Percentiles rank a stretch among this genome's conserved stretches.
phyloP scores from a whole-genome alignment of 768 basidiomycete species.

The Collybia mongolica region DNA sequence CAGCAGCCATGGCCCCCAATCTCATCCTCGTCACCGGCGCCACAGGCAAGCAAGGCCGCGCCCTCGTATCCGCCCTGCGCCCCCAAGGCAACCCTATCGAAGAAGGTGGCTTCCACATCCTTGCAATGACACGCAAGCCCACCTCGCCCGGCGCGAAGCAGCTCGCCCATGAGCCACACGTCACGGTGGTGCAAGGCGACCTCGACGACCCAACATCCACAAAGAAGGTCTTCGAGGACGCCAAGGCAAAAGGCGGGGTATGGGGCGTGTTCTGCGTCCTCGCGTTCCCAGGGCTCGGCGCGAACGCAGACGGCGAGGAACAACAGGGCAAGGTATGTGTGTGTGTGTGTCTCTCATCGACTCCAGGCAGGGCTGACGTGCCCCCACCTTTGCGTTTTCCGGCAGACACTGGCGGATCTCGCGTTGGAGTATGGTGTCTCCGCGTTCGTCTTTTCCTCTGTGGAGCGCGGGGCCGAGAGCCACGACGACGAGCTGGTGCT shows the following conservation, averaged over 20 bases:
- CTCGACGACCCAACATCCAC: slow-evolving; percentile 27
- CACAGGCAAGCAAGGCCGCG: slow-evolving; percentile 35
- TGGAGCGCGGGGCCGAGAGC: slow-evolving; percentile 34
- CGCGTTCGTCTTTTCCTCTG: slow-evolving; percentile 34
- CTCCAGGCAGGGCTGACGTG: background rate
- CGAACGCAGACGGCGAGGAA: slow-evolving; percentile 35
- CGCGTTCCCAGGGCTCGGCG: slow-evolving; percentile 39
- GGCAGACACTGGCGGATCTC: slow-evolving; percentile 18
- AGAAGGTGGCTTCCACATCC: slow-evolving; percentile 25
- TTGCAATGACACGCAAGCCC: slow-evolving; percentile 34
- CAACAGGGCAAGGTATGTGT: slow-evolving; percentile 34
- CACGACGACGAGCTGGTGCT: slow-evolving; percentile 26
- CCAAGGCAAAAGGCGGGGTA: slow-evolving; percentile 23
- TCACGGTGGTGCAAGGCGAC: slow-evolving; percentile 33
- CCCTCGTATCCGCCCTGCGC: slow-evolving; percentile 27
- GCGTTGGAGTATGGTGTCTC: slow-evolving; percentile 34
- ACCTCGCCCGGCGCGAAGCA: slow-evolving; percentile 23
- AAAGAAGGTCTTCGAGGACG: slow-evolving; percentile 32
- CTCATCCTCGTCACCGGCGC: slow-evolving; percentile 33
- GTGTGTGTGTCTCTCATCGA: slow-evolving; percentile 17
- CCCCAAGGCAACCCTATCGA: slow-evolving; percentile 7
- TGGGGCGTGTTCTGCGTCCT: slow-evolving; percentile 40
- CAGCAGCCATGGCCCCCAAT: slow-evolving; percentile 8
- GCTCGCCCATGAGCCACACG: slow-evolving; percentile 20
- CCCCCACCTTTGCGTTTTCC: too few species aligned